Evolutionary conservation across 805 yeast genomes (phyloP), one percentile per base, ranked within the genome.

Genomic region (Hanseniaspora mollemarum): DNA sequence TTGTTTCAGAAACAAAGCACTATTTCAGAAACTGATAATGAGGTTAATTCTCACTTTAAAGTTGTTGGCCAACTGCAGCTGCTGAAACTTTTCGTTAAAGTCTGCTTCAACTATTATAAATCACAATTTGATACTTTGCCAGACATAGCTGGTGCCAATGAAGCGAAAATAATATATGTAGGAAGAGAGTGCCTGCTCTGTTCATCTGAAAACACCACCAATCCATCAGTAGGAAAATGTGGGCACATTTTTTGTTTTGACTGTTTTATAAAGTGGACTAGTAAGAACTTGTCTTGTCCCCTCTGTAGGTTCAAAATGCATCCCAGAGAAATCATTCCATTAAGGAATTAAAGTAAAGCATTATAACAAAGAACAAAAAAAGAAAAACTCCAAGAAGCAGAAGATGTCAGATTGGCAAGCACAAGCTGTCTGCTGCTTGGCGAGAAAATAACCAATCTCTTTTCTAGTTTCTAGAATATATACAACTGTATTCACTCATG

Each of bases 221-320:
- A 84, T 54, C 97, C 98, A 4, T 71, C 95, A 0, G 77, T 85
- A 54, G 87, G 95, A 0, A 76, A 80, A 4, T 90, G 98, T 66
- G 98, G 97, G 0, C 98, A 90, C 63, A 53, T 86, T 15, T 90
- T 85, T 63, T 90, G 98, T 66, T 90, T 97, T 96, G 71, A 70
- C 6, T 90, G 97, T 62, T 78, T 87, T 4, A 72, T 79, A 6
- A 94, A 84, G 58, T 90, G 97, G 97, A 77, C 87, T 53, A 71
- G 86, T 55, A 95, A 87, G 56, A 45, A 35, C 15, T 16, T 43
- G 15, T 35, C 38, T 12, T 90, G 98, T 62, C 97, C 98, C 0
- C 68, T 92, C 25, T 92, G 97, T 61, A 67, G 97, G 49, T 92
- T 82, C 56, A 72, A 81, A 75, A 64, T 65, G 44, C 55, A 53